phyloP scores from a whole-genome alignment of 345 rosid species.

The Eucalyptus curtisii region DNA sequence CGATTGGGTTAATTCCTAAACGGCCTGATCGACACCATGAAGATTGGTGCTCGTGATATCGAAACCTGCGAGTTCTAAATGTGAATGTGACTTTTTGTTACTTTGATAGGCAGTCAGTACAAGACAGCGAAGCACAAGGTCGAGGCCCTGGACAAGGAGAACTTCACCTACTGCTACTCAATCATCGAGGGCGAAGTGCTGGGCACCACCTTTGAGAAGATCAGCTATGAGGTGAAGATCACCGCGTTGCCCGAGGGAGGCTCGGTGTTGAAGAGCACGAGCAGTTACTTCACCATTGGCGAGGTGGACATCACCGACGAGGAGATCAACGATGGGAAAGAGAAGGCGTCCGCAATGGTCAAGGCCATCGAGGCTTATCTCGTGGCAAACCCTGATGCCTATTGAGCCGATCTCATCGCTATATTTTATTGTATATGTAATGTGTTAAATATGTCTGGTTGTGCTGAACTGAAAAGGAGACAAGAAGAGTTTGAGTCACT shows the following conservation, averaged over 20 bases:
- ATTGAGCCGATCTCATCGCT: background rate
- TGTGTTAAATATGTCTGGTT: background rate
- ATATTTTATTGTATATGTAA: background rate
- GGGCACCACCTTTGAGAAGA: background rate
- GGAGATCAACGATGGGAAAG: background rate
- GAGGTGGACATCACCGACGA: background rate
- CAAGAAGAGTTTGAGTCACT: background rate
- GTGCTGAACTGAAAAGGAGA: background rate
- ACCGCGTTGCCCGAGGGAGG: background rate
- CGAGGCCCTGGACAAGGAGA: slow-evolving; percentile 21
- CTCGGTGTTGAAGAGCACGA: background rate
- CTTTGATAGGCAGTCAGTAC: background rate
- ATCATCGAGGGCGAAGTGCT: slow-evolving; percentile 10
- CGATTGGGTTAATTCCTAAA: background rate
- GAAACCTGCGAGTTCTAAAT: background rate
- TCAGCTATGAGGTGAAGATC: slow-evolving; percentile 1
- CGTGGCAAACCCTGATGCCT: slow-evolving; percentile 16
- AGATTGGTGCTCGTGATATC: background rate
- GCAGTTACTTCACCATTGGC: slow-evolving; percentile 3
- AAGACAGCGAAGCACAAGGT: slow-evolving; percentile 13
- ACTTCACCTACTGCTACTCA: background rate
- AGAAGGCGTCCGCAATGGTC: background rate
- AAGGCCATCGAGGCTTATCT: slow-evolving; percentile 22
- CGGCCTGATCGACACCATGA: background rate
- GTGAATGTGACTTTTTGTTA: background rate